Base-by-base conservation (phyloP, 306 rosid species). In the Pterocarpus santalinus region DNA sequence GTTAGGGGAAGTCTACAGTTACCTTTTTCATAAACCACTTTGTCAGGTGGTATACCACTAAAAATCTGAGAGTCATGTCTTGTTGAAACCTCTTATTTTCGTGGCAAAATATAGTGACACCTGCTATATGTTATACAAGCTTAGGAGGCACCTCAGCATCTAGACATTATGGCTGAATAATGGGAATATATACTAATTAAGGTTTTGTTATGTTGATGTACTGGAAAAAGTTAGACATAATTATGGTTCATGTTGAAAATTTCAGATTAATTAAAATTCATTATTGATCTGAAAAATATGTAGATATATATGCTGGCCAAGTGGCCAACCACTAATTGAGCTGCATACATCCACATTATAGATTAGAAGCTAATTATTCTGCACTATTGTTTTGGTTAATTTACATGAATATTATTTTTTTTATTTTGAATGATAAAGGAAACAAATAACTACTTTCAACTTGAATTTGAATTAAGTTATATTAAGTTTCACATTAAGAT, bases 1-100 rank as follows among this genome's bases (percentile, higher is more conserved):
- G 6, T 12, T 65, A 41, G 73, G 84, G 84, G 43, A 81, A 73
- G 69, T 41, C 75, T 80, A 81, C 84, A 81, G 75, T 73, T 2
- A 44, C 62, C 30, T 72, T 39, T 52, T 80, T 13, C 51, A 5
- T 10, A 1, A 32, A 58, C 68, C 76, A 63, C 30, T 68, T 49
- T 77, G 78, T 69, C 65, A 1, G 15, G 28, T 62, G 60, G 35
- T 63, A 73, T 9, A 8, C 8, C 67, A 64, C 68, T 52, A 36
- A 64, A 38, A 32, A 64, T 65, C 53, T 17, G 52, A 28, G 72
- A 15, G 60, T 6, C 38, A 64, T 73, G 36, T 47, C 65, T 57
- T 28, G 68, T 43, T 65, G 12, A 22, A 56, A 15, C 44, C 55
- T 28, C 67, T 66, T 55, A 1, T 9, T 43, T 68, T 30, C 67